Conservation (phyloP, 2,329 filamentous ascomycete genomes). For the Neofusicoccum sp. region DNA sequence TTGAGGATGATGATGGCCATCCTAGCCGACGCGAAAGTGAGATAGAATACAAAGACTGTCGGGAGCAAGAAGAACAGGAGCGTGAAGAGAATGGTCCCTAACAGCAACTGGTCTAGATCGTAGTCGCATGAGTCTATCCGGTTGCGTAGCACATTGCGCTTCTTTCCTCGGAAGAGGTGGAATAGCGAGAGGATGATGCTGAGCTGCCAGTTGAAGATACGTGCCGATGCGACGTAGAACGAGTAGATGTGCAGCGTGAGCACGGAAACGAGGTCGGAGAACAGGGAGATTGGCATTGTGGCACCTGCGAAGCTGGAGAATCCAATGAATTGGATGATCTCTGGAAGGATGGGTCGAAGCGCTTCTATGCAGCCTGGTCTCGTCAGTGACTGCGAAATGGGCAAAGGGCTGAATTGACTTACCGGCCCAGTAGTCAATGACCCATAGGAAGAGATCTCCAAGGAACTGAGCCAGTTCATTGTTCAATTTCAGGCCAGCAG, state of each 20-base stretch:
- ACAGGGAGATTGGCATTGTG: conserved; percentile 94
- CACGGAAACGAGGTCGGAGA: conserved; percentile 89
- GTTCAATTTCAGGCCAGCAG: conserved; percentile 92
- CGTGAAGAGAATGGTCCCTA: conserved; percentile 96
- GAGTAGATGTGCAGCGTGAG: conserved; percentile 96
- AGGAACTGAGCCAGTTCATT: conserved; percentile 91
- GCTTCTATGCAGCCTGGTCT: conserved; percentile 71
- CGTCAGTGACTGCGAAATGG: conserved; percentile 27
- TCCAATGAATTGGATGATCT: conserved; percentile 88
- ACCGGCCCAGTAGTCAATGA: conserved; percentile 97
- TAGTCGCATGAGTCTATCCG: conserved; percentile 99
- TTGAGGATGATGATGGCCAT: conserved; percentile 96
- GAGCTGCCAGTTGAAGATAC: conserved; percentile 98
- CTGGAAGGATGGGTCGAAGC: conserved; percentile 78
- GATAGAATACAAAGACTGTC: conserved; percentile 93
- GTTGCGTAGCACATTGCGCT: conserved; percentile 93
- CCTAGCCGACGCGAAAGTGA: conserved; percentile 90
- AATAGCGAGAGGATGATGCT: conserved; percentile 97
- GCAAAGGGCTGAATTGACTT: conserved; percentile 34
- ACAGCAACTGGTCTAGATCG: conserved; percentile 91
- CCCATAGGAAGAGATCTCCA: conserved; percentile 95
- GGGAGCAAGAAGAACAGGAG: conserved; percentile 92
- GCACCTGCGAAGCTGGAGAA: conserved; percentile 94
- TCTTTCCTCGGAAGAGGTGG: conserved; percentile 96
- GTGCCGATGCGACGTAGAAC: conserved; percentile 94